phyloP scores from a whole-genome alignment of 208 protist genomes.

The Trypanosoma theileri region DNA sequence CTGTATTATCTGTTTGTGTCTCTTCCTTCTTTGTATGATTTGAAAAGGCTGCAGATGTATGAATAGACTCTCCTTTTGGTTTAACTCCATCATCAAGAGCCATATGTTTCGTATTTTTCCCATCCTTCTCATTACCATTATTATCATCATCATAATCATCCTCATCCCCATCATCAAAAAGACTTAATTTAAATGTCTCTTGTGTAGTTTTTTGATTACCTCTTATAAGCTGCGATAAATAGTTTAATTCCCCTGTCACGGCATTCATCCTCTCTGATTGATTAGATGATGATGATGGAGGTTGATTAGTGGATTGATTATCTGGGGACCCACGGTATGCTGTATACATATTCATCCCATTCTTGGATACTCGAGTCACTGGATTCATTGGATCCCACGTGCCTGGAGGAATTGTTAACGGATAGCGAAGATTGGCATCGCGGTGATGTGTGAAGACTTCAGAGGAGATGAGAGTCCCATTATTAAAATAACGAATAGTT shows the following conservation, averaged over 20 bases:
- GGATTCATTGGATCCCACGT: constrained; percentile 44
- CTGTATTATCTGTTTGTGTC: constrained; percentile 49
- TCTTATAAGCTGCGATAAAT: constrained; percentile 52
- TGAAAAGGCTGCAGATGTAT: background rate
- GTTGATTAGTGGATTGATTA: background rate
- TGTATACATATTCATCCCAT: constrained; percentile 64
- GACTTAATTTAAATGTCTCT: constrained; percentile 39
- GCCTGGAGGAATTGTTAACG: constrained; percentile 31
- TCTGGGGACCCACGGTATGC: background rate
- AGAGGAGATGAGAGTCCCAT: background rate
- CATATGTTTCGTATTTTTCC: background rate
- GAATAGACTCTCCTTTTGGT: background rate
- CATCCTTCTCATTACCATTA: background rate
- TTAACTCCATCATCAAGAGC: background rate
- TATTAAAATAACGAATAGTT: constrained; percentile 37
- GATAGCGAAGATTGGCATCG: constrained; percentile 41
- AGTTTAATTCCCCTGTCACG: constrained; percentile 49
- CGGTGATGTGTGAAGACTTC: constrained; percentile 43
- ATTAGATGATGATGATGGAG: background rate
- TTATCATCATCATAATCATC: background rate
- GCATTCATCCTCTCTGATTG: constrained; percentile 27
- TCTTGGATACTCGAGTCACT: constrained; percentile 42
- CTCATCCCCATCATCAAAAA: constrained; percentile 49
- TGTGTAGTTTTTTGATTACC: constrained; percentile 7
- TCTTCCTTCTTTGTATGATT: constrained; percentile 34